These are phyloP conservation scores for Remersonia thermophila DNA, from an alignment of 2,329 filamentous ascomycete species.

Conservation along the genomic window DNA sequence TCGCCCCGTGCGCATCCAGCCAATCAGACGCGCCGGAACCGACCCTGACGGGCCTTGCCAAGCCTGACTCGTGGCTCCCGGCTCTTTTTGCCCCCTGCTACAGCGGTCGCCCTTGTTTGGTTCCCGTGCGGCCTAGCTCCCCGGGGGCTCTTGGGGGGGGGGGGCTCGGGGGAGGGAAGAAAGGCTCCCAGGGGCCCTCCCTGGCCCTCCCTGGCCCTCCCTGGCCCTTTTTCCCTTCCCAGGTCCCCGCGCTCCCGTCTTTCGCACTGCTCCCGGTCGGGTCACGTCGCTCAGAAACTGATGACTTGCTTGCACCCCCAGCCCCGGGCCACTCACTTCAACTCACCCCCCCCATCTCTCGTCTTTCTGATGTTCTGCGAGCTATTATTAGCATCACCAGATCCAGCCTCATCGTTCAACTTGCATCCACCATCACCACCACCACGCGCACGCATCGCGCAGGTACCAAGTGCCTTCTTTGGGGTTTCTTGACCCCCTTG, in stretches of 20 bases:
- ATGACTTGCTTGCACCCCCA: background rate
- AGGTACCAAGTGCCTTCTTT: constrained; percentile 5
- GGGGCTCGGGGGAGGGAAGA: too few species aligned
- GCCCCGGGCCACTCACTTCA: background rate
- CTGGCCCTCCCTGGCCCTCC: too few species aligned
- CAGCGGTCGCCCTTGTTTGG: too few species aligned
- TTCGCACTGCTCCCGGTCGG: constrained; percentile 3
- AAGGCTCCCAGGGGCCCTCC: too few species aligned
- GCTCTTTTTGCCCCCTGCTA: too few species aligned
- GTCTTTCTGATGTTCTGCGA: constrained; percentile 13
- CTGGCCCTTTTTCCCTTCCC: too few species aligned
- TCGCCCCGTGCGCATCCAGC: constrained; percentile 3
- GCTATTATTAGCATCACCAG: constrained; percentile 19
- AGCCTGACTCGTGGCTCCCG: constrained; percentile 15
- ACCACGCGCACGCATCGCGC: constrained; percentile 11
- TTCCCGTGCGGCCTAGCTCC: too few species aligned
- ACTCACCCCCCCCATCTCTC: constrained; percentile 9
- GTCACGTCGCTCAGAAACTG: too few species aligned
- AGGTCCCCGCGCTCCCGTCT: constrained; percentile 6
- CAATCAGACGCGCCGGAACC: too few species aligned
- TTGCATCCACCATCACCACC: background rate
- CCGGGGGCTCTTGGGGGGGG: too few species aligned
- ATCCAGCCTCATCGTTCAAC: constrained; percentile 15
- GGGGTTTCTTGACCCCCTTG: too few species aligned
- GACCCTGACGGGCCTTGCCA: too few species aligned